Base-by-base conservation (phyloP, 1,139 yeast species). In the Magnusiomyces tetraspermus region DNA sequence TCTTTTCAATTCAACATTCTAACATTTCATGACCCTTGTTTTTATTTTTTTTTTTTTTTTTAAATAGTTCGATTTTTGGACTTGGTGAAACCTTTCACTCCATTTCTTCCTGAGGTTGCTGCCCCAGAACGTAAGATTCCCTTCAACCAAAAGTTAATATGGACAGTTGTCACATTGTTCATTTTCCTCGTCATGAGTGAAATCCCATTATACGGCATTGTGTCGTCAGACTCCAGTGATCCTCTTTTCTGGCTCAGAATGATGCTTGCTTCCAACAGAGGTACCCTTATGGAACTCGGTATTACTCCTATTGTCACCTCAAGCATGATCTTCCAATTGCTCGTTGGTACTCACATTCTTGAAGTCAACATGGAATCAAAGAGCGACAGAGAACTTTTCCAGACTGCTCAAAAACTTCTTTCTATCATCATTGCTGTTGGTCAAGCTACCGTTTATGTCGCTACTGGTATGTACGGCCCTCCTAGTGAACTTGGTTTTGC, bases 391-490 rank as follows among this genome's bases (percentile, higher is more conserved):
- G 88, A 84, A 67, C 76, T 84, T 60, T 89, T 84, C 72, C 97
- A 89, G 72, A 82, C 89, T 52, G 96, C 96, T 48, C 98, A 92
- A 72, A 92, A 94, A 72, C 79, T 92, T 60, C 83, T 94, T 67
- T 97, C 97, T 45, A 83, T 92, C 59, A 74, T 92, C 62, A 77
- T 92, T 65, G 85, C 96, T 23, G 75, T 90, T 57, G 98, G 98
- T 57, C 98, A 92, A 73, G 97, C 98, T 55, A 86, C 96, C 51
- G 97, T 90, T 57, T 94, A 90, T 65, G 98, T 92, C 17, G 76
- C 89, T 64, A 89, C 97, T 50, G 98, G 98, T 58, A 89, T 92
- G 88, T 92, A 92, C 70, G 98, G 98, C 51, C 85, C 87, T 54
- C 95, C 97, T 57, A 73, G 80, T 46, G 85, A 83, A 55, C 78